phyloP scores from a whole-genome alignment of 345 rosid genomes.

The Lepidium aucheri region DNA sequence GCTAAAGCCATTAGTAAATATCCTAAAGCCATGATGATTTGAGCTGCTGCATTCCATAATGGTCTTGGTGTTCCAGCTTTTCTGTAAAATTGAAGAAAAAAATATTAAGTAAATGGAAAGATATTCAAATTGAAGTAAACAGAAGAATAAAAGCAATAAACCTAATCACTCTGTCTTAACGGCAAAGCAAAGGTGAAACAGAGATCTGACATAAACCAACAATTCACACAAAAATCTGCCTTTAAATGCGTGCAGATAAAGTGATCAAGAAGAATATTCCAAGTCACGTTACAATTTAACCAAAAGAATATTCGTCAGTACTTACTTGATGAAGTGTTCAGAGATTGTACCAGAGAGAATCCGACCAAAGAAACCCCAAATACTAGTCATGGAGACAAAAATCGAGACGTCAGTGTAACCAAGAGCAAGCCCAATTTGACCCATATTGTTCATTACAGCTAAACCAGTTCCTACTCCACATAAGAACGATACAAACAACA shows the following conservation, averaged over 20 bases:
- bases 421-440: conserved; percentile 54
- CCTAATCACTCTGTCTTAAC: not conserved
- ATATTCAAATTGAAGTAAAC: conserved; percentile 5
- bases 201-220: not conserved
- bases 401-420: conserved; percentile 43
- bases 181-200: conserved; percentile 14
- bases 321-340: conserved; percentile 43
- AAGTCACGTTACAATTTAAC: conserved; percentile 3
- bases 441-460: conserved; percentile 55
- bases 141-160: conserved; percentile 9
- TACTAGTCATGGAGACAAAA: conserved; percentile 51
- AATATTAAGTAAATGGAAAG: not conserved
- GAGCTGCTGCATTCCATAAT: conserved; percentile 46
- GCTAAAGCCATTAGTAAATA: conserved; percentile 44
- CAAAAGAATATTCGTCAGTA: not conserved
- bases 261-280: not conserved
- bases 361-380: conserved; percentile 62
- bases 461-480: conserved; percentile 55
- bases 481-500: conserved; percentile 46
- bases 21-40: conserved; percentile 42
- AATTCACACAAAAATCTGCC: not conserved
- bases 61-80: conserved; percentile 47
- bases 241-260: not conserved
- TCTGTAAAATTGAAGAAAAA: conserved; percentile 18
- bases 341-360: conserved; percentile 42